Evolutionary conservation across 768 basidiomycete species (phyloP).

Genomic region (Suillus hirtellus): DNA sequence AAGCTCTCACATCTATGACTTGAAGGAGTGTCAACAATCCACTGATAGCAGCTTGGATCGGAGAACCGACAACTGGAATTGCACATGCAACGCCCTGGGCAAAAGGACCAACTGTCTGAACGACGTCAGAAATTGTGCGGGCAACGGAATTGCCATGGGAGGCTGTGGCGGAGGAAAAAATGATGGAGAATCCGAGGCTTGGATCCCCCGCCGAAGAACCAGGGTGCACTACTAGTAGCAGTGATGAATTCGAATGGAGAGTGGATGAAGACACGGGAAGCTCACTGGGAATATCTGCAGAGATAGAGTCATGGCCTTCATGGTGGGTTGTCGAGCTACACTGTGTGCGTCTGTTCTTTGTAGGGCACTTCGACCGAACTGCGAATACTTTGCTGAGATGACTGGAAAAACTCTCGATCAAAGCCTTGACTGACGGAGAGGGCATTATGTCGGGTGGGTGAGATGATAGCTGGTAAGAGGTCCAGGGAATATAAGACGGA

Average conservation of each 20-base stretch:
- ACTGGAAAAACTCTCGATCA: background rate
- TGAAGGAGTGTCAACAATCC: background rate
- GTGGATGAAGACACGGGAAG: background rate
- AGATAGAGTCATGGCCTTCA: background rate
- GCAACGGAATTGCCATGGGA: background rate
- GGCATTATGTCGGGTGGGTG: background rate
- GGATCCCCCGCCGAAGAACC: background rate
- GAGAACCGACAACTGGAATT: background rate
- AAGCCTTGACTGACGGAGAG: background rate
- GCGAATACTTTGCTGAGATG: background rate
- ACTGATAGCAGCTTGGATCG: background rate
- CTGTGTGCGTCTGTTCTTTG: background rate
- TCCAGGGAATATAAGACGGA: background rate
- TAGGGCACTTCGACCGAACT: background rate
- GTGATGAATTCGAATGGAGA: background rate
- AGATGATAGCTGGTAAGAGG: background rate
- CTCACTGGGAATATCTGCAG: background rate
- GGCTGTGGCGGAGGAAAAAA: background rate
- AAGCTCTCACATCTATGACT: background rate
- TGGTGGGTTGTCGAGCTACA: background rate
- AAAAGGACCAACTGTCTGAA: background rate
- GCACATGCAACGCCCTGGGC: background rate
- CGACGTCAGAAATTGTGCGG: background rate
- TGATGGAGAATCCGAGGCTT: background rate
- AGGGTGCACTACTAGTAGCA: background rate